Base-by-base conservation (phyloP, 208 protist species). In the Leishmania tropica region DNA sequence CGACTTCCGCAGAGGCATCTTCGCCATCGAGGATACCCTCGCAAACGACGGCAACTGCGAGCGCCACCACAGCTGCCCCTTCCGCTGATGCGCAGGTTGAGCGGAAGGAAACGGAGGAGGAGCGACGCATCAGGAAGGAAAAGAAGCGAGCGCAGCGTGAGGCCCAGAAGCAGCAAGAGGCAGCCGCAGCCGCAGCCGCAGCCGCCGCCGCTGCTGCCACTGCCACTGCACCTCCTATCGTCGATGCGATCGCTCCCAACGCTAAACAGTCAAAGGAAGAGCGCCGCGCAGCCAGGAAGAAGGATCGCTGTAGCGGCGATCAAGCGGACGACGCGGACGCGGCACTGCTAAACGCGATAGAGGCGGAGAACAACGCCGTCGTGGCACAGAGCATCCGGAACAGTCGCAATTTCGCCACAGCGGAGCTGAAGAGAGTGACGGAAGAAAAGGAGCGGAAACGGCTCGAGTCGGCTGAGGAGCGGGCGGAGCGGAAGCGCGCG, bases 21-120 rank as follows among this genome's bases (percentile, higher is more conserved):
- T 28, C 76, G n/a, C 51, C n/a, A 35, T 4, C 62, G 47, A 54
- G 8, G 42, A 47, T 17, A 8, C 53, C 51, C 19, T 45, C 74
- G 5, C 13, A 42, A 0, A 28, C 15, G 17, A 56, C 40, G 21
- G 35, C 40, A 8, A 31, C 74, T 3, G 21, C 51, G 54, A 11
- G 53, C 21, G 6, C 74, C 40, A 19, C 54, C 56, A n/a, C 48
- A n/a, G 62, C 31, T 37, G 54, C 56, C 40, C 8, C 74, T 35
- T 35, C 54, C 6, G 35, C 54, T 2, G 54, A 56, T 42, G 24
- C 54, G 24, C 48, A 60, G 21, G 35, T 13, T 21, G 40, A 11
- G 15, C 10, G 35, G 4, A 84, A 83, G 70, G 94, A 97, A 68
- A 93, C 92, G 0, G 91, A 97, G 68, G 94, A 97, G 78, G 92